These are phyloP conservation scores for Triadica sebifera DNA, from an alignment of 345 rosid genomes.

Conservation along the genomic window DNA sequence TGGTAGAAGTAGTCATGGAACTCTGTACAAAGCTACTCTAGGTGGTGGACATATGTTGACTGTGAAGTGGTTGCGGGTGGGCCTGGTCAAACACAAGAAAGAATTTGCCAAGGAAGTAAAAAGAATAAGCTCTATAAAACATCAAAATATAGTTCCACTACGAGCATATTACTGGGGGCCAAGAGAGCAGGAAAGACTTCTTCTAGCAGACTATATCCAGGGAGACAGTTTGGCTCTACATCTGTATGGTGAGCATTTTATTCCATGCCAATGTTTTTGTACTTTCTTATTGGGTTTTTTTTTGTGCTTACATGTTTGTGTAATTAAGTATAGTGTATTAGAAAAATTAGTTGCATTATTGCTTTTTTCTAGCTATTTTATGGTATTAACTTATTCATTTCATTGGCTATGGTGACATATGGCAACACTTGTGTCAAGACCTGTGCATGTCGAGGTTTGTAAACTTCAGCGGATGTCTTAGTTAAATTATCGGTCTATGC, in stretches of 20 bases:
- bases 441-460: not conserved
- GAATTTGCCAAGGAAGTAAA: conserved; percentile 87
- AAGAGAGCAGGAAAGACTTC: conserved; percentile 91
- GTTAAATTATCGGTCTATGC: not conserved
- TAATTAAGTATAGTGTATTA: not conserved
- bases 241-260: conserved; percentile 69
- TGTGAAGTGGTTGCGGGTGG: conserved; percentile 95
- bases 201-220: conserved; percentile 71
- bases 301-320: not conserved
- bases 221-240: conserved; percentile 93
- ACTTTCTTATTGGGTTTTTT: not conserved
- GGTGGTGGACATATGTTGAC: conserved; percentile 74
- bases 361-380: not conserved
- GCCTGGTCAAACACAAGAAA: conserved; percentile 85
- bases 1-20: conserved; percentile 96
- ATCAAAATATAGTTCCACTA: conserved; percentile 69
- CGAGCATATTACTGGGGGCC: conserved; percentile 98
- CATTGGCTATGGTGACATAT: not conserved
- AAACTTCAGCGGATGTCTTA: not conserved
- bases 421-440: conserved; percentile 4
- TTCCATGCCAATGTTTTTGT: not conserved
- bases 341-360: not conserved
- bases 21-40: conserved; percentile 87
- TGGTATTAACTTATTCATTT: conserved; percentile 7
- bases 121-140: conserved; percentile 69